Base-by-base conservation (phyloP, 768 basidiomycete genomes). In the Omphalotus guepiniiformis region DNA sequence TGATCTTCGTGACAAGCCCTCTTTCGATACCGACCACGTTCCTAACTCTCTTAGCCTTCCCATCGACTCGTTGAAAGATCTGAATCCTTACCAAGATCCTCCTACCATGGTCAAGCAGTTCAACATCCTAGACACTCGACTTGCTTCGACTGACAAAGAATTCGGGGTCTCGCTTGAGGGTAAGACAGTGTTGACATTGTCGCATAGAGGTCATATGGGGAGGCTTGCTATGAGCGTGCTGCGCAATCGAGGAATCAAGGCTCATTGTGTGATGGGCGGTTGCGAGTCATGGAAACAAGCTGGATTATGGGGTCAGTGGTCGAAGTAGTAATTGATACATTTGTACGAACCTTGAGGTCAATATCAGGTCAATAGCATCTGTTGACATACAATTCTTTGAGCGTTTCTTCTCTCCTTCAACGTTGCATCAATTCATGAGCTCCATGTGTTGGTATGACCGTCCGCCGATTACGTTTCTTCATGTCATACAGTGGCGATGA, bases 81-180 rank as follows among this genome's bases (percentile, higher is more conserved):
- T 53, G 26, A 61, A 61, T 39, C 58, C 60, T 5, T 61, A 56
- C 53, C 53, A 51, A 22, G 49, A 61, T 49, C 49, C 60, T n/a
- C 39, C 46, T n/a, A 59, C 60, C 12, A 56, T 61, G 47, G 48
- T 53, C 19, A 21, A 21, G 28, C 53, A 50, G 32, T 61, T 59
- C 35, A 30, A 28, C 29, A 41, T 47, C 11, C 54, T 61, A 32
- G 50, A 56, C 26, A 36, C 45, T 11, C 49, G 53, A 21, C 50
- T 61, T 6, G 48, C 41, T 7, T 32, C 28, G 4, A 42, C 34
- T 16, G 56, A 61, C 32, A 30, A 39, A 3, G 41, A 51, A 23
- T 58, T 56, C 39, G 60, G 58, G 8, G 43, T 29, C 30, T 4
- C 30, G 18, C 35, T 56, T 21, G 26, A 46, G 1, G 56, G 45